phyloP scores from a whole-genome alignment of 164 flowering plant species.

The Saururus chinensis region DNA sequence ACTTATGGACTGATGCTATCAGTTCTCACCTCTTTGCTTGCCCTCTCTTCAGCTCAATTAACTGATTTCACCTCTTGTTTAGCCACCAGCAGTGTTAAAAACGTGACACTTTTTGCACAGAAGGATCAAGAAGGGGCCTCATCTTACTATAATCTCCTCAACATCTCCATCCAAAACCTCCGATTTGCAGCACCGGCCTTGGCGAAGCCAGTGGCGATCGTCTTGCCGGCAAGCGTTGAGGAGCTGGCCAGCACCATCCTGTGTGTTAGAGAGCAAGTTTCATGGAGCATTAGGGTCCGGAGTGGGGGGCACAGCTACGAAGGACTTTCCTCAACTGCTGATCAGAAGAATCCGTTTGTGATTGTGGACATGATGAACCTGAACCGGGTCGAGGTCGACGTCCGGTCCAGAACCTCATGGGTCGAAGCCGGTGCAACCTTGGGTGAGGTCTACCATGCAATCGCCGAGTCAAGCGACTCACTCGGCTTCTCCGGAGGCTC shows the following conservation, averaged over 20 bases:
- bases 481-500: slow-evolving; percentile 24
- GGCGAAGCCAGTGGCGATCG: slow-evolving; percentile 11
- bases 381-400: slow-evolving; percentile 12
- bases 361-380: slow-evolving; percentile 22
- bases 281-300: slow-evolving; percentile 12
- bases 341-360: slow-evolving; percentile 10
- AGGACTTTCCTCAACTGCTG: slow-evolving; percentile 11
- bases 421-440: slow-evolving; percentile 26
- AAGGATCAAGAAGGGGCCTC: neutral
- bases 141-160: slow-evolving; percentile 2
- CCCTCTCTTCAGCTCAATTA: neutral
- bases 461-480: slow-evolving; percentile 11
- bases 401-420: slow-evolving; percentile 17
- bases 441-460: slow-evolving; percentile 19
- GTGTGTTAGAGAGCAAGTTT: slow-evolving; percentile 13
- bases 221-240: slow-evolving; percentile 14
- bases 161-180: slow-evolving; percentile 19
- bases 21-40: neutral
- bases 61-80: neutral
- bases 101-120: neutral
- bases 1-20: neutral
- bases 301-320: slow-evolving; percentile 26
- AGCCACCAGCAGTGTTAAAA: neutral
- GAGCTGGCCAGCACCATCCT: slow-evolving; percentile 10
- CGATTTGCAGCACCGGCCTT: slow-evolving; percentile 10